Evolutionary conservation across 106 monocot genomes (phyloP), one percentile per base, ranked within the genome.

Genomic region (Dioscorea alata): DNA sequence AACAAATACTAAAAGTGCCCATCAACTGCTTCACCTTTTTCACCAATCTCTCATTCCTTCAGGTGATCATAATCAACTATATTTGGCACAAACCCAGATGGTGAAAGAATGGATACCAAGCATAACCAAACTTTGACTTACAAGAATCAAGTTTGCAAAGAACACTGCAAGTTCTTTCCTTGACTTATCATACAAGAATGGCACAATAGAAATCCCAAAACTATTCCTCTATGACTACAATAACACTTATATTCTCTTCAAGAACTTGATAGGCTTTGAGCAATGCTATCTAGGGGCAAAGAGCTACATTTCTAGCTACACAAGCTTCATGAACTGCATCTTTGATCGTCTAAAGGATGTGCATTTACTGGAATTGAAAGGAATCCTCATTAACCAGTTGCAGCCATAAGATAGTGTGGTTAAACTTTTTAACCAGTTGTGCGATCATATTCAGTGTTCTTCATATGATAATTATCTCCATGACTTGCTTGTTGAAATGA

Each of bases 211-310:
- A 62, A 69, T 82, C 51, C 82, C 77, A 5, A 0, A 10, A 13
- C 28, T 82, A 4, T 33, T 13, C 2, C 61, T 82, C 66, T 52
- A 57, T 15, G 69, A 77, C 31, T 54, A 13, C 42, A 10, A 42
- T 6, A 16, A 50, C 33, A 73, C 17, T 4, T 18, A 14, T 7
- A 69, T 68, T 10, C 64, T 23, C 21, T 61, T 67, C 28, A 33
- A 49, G 16, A 81, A 81, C 50, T 71, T 76, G 25, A 63, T 82
- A 12, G 77, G 77, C 0, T 83, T 83, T 31, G 78, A 83, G 71
- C 83, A 74, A 31, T 74, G 74, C 57, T 18, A 53, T 57, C 73
- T 65, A 22, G 32, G 22, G 5, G 24, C 57, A 4, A 19, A 50
- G n/a, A 35, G 13, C 6, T 32, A 42, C 35, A 13, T 79, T 15